A percentile compares a stretch with the other conserved stretches of the same genome.
Evolutionary conservation across 2,329 filamentous ascomycete genomes (phyloP).

Genomic region (Claviceps lovelessii): DNA sequence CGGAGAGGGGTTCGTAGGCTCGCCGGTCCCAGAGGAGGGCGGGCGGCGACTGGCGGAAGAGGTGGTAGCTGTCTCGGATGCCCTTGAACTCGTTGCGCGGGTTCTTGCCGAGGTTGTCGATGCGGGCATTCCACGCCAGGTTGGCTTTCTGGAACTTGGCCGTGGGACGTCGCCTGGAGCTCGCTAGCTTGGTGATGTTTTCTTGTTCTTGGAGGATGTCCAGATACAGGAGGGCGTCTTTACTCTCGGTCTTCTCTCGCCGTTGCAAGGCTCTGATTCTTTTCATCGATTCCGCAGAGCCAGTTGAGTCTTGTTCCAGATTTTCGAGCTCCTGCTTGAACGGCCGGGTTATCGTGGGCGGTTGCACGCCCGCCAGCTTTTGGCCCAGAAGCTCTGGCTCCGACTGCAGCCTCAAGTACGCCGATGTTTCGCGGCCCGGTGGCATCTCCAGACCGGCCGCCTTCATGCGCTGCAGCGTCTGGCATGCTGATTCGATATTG

Average conservation of each 20-base stretch:
- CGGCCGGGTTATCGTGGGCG: slow-evolving; percentile 22
- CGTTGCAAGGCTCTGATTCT: slow-evolving; percentile 17
- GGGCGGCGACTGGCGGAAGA: slow-evolving; percentile 34
- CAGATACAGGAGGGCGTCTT: slow-evolving; percentile 13
- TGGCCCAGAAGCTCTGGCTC: slow-evolving; percentile 12
- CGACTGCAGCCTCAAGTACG: slow-evolving; percentile 11
- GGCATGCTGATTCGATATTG: slow-evolving; percentile 29
- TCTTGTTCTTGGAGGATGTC: slow-evolving; percentile 22
- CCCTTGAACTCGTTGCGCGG: slow-evolving; percentile 22
- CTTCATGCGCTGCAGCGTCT: slow-evolving; percentile 32
- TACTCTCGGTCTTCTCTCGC: slow-evolving; percentile 13
- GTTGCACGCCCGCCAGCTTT: slow-evolving; percentile 16
- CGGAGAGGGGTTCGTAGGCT: slow-evolving; percentile 52
- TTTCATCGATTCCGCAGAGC: slow-evolving; percentile 2
- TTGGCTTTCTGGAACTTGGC: slow-evolving; percentile 16
- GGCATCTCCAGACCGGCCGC: slow-evolving; percentile 29
- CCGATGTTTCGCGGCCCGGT: slow-evolving; percentile 24
- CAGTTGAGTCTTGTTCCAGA: slow-evolving; percentile 16
- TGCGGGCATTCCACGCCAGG: slow-evolving; percentile 19
- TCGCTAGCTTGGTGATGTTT: slow-evolving; percentile 10
- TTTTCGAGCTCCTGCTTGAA: slow-evolving; percentile 28
- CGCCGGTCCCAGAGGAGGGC: slow-evolving; percentile 56
- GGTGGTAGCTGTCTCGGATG: slow-evolving; percentile 39
- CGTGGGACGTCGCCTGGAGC: slow-evolving; percentile 1
- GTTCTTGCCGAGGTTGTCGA: slow-evolving; percentile 21